A percentile compares a stretch with the other conserved stretches of the same genome.
Conservation (phyloP, 768 basidiomycete species). For the Suillus bovinus region DNA sequence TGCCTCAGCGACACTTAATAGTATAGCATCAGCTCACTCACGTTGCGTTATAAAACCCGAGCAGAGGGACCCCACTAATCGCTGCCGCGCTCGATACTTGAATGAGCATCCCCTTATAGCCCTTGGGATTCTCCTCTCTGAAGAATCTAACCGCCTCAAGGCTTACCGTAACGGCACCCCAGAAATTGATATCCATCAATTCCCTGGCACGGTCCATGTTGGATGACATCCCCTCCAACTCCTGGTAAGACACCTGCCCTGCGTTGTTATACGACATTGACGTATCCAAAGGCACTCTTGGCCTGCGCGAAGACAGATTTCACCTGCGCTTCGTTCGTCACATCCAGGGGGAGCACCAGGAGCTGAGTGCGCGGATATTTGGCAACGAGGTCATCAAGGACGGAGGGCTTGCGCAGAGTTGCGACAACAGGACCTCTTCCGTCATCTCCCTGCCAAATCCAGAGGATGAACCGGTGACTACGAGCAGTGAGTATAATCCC, state of each 20-base stretch:
- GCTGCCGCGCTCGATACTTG: not conserved
- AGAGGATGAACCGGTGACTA: slow-evolving; percentile 43
- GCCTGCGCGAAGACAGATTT: slow-evolving; percentile 23
- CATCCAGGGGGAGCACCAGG: slow-evolving; percentile 30
- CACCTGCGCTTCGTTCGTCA: slow-evolving; percentile 23
- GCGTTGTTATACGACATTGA: slow-evolving; percentile 39
- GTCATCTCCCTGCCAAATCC: slow-evolving; percentile 39
- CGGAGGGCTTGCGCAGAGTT: slow-evolving; percentile 41
- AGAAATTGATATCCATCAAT: slow-evolving; percentile 40
- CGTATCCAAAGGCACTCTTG: slow-evolving; percentile 23
- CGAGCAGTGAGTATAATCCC: not conserved
- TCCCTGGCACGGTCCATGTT: not conserved
- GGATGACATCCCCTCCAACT: not conserved
- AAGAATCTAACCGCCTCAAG: slow-evolving; percentile 32
- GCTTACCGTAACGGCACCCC: slow-evolving; percentile 43
- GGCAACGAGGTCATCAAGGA: slow-evolving; percentile 16
- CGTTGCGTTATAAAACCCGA: not conserved
- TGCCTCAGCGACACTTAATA: not conserved
- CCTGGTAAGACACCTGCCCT: slow-evolving; percentile 19
- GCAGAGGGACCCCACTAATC: not conserved
- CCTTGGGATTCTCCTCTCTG: slow-evolving; percentile 21
- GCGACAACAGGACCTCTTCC: slow-evolving; percentile 40
- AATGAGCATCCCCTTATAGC: not conserved
- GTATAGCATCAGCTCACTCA: not conserved
- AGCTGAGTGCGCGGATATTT: slow-evolving; percentile 15